Base-by-base conservation (phyloP, 2,329 filamentous ascomycete genomes). In the Metarhizium sp. region DNA sequence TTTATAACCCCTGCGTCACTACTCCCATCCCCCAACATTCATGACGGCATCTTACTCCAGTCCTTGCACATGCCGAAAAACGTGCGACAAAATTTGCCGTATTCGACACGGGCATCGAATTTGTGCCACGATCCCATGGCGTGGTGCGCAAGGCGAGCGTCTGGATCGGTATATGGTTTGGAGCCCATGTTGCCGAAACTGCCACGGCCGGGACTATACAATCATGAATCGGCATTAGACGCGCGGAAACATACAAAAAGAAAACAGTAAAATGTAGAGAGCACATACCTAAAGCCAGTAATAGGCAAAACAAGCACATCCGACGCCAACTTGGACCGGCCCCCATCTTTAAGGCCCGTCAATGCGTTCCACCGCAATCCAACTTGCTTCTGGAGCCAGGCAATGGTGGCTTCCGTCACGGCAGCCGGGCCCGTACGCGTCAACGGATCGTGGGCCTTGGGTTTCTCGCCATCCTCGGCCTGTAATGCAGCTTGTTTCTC, bases 171-270 rank as follows among this genome's bases (percentile, higher is more conserved):
- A 52, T 61, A 54, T 5, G 61, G 61, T 36, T 57, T 61, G 7
- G 61, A 63, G 40, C 61, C 61, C 61, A 63, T 62, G 53, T 60
- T 63, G 47, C 60, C 61, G 32, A 61, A 61, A n/a, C 43, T 57
- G 40, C 60, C 61, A 6, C 60, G 61, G 42, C 61, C 61, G 13
- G 58, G 61, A 29, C 58, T 45, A 6, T 16, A 20, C n/a, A 20
- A 43, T 16, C 6, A 2, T 6, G 2, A 43, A 6, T 43, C 16
- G 6, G 40, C 16, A 43, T 43, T 14, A 16, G 16, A 45, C 40
- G 16, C 40, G 2, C 14, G 40, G 1, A 43, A 14, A 2, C 2
- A 16, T n/a, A 20, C n/a, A 45, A 20, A 25, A 16, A 10, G 6
- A 18, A 3, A 20, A 11, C 1, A 2, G 6, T n/a, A 20, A 3